Evolutionary conservation across 2,329 filamentous ascomycete species (phyloP).

Genomic region (Balansia obtecta): DNA sequence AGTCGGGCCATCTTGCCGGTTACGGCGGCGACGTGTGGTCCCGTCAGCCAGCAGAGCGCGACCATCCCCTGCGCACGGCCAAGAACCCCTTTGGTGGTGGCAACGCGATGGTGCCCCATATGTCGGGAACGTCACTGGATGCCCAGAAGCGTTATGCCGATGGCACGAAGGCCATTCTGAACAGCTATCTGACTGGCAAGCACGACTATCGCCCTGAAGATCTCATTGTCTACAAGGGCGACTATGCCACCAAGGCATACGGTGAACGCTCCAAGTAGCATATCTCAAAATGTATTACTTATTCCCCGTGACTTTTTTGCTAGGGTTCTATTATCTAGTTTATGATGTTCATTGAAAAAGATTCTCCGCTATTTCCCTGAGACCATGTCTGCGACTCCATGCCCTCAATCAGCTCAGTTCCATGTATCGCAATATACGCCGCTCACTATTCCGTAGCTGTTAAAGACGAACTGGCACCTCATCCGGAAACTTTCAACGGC

Average conservation of each 20-base stretch:
- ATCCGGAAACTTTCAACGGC: too few relatives aligned
- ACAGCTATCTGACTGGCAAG: conserved; percentile 79
- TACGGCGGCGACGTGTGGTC: conserved; percentile 92
- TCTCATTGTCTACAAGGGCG: conserved; percentile 77
- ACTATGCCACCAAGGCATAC: conserved; percentile 92
- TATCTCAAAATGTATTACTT: not conserved
- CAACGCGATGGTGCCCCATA: conserved; percentile 98
- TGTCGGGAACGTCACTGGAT: conserved; percentile 97
- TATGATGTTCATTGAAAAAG: too few relatives aligned
- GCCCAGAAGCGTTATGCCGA: conserved; percentile 86
- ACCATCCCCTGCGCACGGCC: conserved; percentile 85
- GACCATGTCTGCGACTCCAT: too few relatives aligned
- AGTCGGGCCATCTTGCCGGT: conserved; percentile 79
- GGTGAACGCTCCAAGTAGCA: conserved; percentile 51
- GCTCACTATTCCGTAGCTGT: too few relatives aligned
- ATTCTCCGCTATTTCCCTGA: too few relatives aligned
- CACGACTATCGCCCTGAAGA: conserved; percentile 84
- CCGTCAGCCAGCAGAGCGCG: conserved; percentile 89
- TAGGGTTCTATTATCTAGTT: too few relatives aligned
- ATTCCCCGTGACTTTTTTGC: too few relatives aligned
- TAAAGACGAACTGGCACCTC: too few relatives aligned
- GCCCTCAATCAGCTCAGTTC: too few relatives aligned
- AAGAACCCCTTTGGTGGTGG: conserved; percentile 93
- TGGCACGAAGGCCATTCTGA: conserved; percentile 79
- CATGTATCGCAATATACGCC: too few relatives aligned